phyloP scores from a whole-genome alignment of 805 yeast genomes.

The Pichia manshurica region DNA sequence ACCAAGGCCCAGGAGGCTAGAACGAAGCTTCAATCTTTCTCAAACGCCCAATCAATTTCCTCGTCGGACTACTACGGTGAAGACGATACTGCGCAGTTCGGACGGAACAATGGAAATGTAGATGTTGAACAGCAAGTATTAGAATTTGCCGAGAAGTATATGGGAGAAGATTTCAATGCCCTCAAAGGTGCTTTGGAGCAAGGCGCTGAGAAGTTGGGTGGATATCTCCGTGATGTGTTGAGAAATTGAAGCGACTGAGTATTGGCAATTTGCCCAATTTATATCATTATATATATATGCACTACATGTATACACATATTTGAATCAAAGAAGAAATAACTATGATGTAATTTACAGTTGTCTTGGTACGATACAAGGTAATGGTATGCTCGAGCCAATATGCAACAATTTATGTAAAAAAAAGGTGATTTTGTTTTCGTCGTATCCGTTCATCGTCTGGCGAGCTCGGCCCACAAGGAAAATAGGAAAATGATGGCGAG shows the following conservation, averaged over 20 bases:
- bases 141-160: conserved; percentile 61
- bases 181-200: conserved; percentile 88
- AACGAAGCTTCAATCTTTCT: conserved; percentile 71
- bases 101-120: conserved; percentile 21
- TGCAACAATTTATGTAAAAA: too few relatives aligned
- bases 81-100: conserved; percentile 30
- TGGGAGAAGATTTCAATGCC: conserved; percentile 80
- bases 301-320: too few relatives aligned
- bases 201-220: conserved; percentile 87
- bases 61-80: conserved; percentile 91
- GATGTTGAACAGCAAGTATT: conserved; percentile 50
- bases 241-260: conserved; percentile 32
- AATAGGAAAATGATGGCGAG: too few relatives aligned
- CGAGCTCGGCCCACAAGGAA: too few relatives aligned
- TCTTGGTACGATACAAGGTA: too few relatives aligned
- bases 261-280: too few relatives aligned
- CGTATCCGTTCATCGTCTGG: too few relatives aligned
- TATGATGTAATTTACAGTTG: too few relatives aligned
- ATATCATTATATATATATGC: too few relatives aligned
- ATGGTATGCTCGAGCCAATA: too few relatives aligned
- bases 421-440: too few relatives aligned
- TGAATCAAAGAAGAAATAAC: too few relatives aligned
- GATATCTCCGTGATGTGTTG: conserved; percentile 79
- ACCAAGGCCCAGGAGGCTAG: conserved; percentile 74
- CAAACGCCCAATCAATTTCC: conserved; percentile 86